A percentile compares a stretch with the other conserved stretches of the same genome.
Conservation (phyloP, 2,329 filamentous ascomycete genomes). For the Beauveria sp. region DNA sequence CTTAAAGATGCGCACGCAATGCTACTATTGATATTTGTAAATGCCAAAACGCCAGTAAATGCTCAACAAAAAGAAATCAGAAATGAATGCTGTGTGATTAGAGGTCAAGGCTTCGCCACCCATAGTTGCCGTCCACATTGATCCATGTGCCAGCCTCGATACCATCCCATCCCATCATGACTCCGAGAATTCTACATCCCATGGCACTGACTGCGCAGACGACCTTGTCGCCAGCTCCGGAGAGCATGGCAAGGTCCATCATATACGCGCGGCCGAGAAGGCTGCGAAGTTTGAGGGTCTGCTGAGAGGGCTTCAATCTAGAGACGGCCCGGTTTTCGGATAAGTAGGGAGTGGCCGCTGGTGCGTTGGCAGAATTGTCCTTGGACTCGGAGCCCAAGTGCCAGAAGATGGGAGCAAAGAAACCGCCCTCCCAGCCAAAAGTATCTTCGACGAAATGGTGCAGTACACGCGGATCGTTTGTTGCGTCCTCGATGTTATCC, state of each 20-base stretch:
- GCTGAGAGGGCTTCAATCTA: conserved; percentile 31
- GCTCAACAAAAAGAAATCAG: conserved; percentile 4
- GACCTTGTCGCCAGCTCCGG: conserved; percentile 58
- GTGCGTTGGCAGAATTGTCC: conserved; percentile 30
- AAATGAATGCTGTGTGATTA: conserved; percentile 25
- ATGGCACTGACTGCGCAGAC: conserved; percentile 70
- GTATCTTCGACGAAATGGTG: conserved; percentile 66
- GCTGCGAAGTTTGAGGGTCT: conserved; percentile 61
- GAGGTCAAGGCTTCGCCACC: conserved; percentile 37
- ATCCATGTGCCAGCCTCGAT: conserved; percentile 57
- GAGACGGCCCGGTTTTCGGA: conserved; percentile 19
- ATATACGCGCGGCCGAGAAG: conserved; percentile 74
- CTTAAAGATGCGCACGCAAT: neutral
- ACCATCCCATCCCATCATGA: conserved; percentile 83
- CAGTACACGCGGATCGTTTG: conserved; percentile 41
- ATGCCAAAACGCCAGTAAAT: conserved; percentile 13
- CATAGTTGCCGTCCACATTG: conserved; percentile 68
- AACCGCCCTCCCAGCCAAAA: conserved; percentile 83
- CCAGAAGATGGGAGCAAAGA: conserved; percentile 77
- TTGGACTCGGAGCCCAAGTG: conserved; percentile 52
- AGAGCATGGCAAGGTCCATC: conserved; percentile 70
- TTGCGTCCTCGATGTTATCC: conserved; percentile 33
- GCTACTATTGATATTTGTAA: neutral
- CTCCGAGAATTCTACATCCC: conserved; percentile 66
- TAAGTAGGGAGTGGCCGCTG: conserved; percentile 19